Base-by-base conservation (phyloP, 805 yeast species). In the Gaillardinia entomophila region DNA sequence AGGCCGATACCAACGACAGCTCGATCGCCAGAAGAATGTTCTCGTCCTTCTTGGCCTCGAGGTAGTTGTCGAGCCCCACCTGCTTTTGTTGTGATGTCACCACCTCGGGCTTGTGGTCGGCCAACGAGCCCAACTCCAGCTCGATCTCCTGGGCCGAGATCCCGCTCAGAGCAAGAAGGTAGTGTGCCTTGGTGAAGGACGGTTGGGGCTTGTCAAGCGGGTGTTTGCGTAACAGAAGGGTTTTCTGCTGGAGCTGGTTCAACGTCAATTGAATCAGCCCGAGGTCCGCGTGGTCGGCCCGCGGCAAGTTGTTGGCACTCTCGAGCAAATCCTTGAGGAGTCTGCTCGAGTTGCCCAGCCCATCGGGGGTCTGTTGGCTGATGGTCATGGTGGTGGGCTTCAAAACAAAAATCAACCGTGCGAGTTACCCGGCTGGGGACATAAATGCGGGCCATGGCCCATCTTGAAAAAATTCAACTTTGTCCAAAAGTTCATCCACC, bases 81-180 rank as follows among this genome's bases (percentile, higher is more conserved):
- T 19, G 8, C 6, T 8, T 5, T n/a, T n/a, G n/a, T n/a, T n/a
- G n/a, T n/a, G n/a, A n/a, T n/a, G n/a, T n/a, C n/a, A n/a, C n/a
- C n/a, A n/a, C n/a, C 13, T 24, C 14, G 12, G 27, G 27, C 27
- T 19, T 19, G 22, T 19, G 22, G 6, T 19, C 22, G 22, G 22
- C 22, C 22, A 19, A 19, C 10, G 22, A 19, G 22, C 34, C 35
- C 24, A 41, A 37, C 24, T 42, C 46, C 17, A 28, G 34, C 26
- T 42, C 45, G 6, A 42, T 42, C 17, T 42, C 46, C 16, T 42
- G 45, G n/a, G 47, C 45, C 28, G 12, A 28, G 32, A 88, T 73
- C 1, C 97, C 97, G 49, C 90, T 82, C 1, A 89, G 84, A 4
- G 96, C 96, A 27, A 90, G 64, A 25, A 92, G 62, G 54, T 92